Base-by-base conservation (phyloP, 352 stramenopile species). In the Phytophthora vignae region DNA sequence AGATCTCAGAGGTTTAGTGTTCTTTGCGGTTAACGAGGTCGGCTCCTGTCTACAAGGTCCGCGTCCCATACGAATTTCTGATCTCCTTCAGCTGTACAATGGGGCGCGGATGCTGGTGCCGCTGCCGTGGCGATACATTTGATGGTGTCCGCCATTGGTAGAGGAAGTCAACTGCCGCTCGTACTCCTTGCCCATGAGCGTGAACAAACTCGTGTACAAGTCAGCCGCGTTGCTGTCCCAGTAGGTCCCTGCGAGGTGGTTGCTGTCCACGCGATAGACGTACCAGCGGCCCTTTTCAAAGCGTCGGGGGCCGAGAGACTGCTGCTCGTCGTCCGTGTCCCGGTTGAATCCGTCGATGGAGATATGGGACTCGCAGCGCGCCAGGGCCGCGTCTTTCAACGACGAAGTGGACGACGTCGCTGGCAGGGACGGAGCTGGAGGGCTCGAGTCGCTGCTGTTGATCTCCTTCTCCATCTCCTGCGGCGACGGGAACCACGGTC, bases 271-370 rank as follows among this genome's bases (percentile, higher is more conserved):
- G 33, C 87, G 85, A 48, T 95, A 92, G 44, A 95, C 85, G 60
- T 95, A 92, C 87, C 87, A 95, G 9, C 77, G 81, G 11, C 87
- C 87, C 55, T 86, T 88, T 57, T 81, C 60, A 55, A 90, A 90
- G 52, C 71, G 67, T 25, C 64, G 71, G 7, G 58, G 53, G 7
- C 38, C 22, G 2, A 63, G 56, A 25, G 59, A 14, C 33, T 79
- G 70, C 29, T 83, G 64, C 14, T 80, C 63, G 55, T 80, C 55
- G 46, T 85, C 66, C 4, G 50, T 65, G 44, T 88, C 74, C 36
- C 76, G 74, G 31, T 86, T 80, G 49, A 93, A 86, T 42, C 71
- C 81, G 54, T 91, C 79, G 56, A 95, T 91, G 22, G 85, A 92
- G 55, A 93, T 91, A 60, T 93, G 85, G 38, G 87, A 95, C 38